Conservation (phyloP, 352 stramenopile genomes). For the Phytophthora lateralis region DNA sequence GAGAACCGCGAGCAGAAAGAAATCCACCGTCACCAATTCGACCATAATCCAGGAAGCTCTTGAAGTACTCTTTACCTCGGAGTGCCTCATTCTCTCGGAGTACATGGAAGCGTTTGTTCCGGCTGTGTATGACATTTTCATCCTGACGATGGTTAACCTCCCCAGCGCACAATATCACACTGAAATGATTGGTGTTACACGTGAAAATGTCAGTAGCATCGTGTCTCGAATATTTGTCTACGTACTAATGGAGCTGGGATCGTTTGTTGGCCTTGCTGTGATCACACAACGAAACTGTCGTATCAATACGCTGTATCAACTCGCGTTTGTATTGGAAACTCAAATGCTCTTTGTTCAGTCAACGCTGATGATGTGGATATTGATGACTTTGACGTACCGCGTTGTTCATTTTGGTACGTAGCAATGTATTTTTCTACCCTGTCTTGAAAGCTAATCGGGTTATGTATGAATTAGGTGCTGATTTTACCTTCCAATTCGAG, state of each 20-base stretch:
- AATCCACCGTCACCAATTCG: constrained; percentile 7
- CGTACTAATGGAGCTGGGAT: constrained; percentile 31
- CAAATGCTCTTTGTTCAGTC: constrained; percentile 32
- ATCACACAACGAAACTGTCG: constrained; percentile 18
- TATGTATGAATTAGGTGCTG: constrained; percentile 14
- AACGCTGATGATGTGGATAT: constrained; percentile 36
- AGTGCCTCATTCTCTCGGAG: constrained; percentile 45
- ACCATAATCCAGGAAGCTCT: constrained; percentile 25
- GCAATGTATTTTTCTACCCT: neutral
- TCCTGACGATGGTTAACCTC: constrained; percentile 22
- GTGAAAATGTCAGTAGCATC: neutral
- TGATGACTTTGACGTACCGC: constrained; percentile 26
- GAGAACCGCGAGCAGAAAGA: constrained; percentile 3
- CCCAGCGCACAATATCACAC: constrained; percentile 40
- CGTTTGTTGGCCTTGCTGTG: constrained; percentile 28
- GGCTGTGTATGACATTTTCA: constrained; percentile 31
- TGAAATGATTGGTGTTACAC: constrained; percentile 23
- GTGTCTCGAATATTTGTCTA: constrained; percentile 32
- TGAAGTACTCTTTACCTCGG: constrained; percentile 37
- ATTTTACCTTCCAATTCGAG: constrained; percentile 27
- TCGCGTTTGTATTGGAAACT: constrained; percentile 47
- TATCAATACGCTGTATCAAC: constrained; percentile 30
- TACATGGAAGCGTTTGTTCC: constrained; percentile 48
- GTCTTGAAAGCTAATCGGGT: neutral
- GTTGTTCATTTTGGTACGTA: constrained; percentile 37